Evolutionary conservation across 192 early-diverging fungal species (phyloP), one percentile per base, ranked within the genome.

Genomic region (Glomus cerebriforme): DNA sequence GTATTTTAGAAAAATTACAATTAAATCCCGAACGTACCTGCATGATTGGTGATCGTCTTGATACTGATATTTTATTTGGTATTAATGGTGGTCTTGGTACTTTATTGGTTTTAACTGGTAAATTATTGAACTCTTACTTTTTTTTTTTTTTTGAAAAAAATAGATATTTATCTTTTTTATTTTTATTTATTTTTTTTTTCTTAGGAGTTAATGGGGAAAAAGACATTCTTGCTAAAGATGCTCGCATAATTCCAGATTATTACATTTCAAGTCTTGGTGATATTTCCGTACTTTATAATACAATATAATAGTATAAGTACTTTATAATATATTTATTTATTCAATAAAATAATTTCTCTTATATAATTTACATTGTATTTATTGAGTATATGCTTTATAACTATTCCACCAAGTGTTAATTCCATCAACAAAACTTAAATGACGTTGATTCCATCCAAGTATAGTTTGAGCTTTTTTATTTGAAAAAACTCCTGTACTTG

Each of bases 1-100:
- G 93, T 66, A 97, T 99, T 73, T 85, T 95, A 62, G 85, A 92
- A 47, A 92, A 93, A 88, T 95, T 91, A 80, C 87, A 92, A 65
- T 87, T 98, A 5, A 92, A 98, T 74, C 91, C 89, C 1, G 66
- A 83, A 13, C 85, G 92, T 62, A 96, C 96, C 7, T 96, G 93
- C 84, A 99, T 99, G 98, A 92, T 99, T 59, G 98, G 98, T 31
- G 98, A 99, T 81, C 88, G 96, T 32, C 85, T 99, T 49, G 94
- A 97, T 83, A 99, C 98, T 4, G 98, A 99, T 83, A 96, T 99
- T 79, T 89, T 89, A 37, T 99, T 99, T 85, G 98, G 98, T 43
- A 90, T 91, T 66, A 80, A 89, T 24, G 96, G 96, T 77, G 91
- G 92, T n/a, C 81, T 96, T 37, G 89, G 86, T 64, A 99, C 98